These are phyloP conservation scores for Backusella australiensis DNA, from an alignment of 192 early-diverging fungal species.

Conservation along the genomic window DNA sequence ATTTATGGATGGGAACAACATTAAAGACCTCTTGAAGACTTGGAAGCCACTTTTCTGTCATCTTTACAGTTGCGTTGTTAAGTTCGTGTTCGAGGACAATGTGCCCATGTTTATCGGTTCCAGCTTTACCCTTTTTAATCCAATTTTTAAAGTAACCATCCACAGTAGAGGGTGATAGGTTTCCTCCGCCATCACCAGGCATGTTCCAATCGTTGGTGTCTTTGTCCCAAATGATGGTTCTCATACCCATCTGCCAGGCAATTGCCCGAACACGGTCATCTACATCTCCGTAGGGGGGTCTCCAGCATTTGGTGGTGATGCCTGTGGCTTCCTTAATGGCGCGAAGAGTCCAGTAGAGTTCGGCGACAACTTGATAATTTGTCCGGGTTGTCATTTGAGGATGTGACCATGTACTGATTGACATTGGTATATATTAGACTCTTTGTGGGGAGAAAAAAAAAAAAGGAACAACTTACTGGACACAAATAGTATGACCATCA, in stretches of 20 bases:
- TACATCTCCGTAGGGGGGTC: conserved; percentile 57
- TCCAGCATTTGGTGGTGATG: conserved; percentile 45
- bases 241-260: conserved; percentile 47
- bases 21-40: conserved; percentile 34
- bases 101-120: conserved; percentile 24
- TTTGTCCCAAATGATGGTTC: conserved; percentile 32
- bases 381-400: conserved; percentile 46
- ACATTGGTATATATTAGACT: too few relatives aligned
- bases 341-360: conserved; percentile 54
- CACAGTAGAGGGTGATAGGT: conserved; percentile 17
- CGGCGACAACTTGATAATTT: conserved; percentile 58
- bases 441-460: not conserved
- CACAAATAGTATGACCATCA: conserved; percentile 59
- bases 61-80: conserved; percentile 33
- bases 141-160: conserved; percentile 33
- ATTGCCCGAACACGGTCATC: conserved; percentile 58
- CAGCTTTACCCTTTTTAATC: conserved; percentile 18
- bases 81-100: conserved; percentile 44
- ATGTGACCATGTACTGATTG: conserved; percentile 51
- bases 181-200: conserved; percentile 23
- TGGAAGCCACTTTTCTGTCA: conserved; percentile 47
- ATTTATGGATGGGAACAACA: conserved; percentile 32
- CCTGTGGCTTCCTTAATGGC: conserved; percentile 44
- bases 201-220: conserved; percentile 38
- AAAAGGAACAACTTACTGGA: conserved; percentile 31